A percentile compares a stretch with the other conserved stretches of the same genome.
Conservation (phyloP, 2,329 filamentous ascomycete species). For the Thermomyces lanuginosus region DNA sequence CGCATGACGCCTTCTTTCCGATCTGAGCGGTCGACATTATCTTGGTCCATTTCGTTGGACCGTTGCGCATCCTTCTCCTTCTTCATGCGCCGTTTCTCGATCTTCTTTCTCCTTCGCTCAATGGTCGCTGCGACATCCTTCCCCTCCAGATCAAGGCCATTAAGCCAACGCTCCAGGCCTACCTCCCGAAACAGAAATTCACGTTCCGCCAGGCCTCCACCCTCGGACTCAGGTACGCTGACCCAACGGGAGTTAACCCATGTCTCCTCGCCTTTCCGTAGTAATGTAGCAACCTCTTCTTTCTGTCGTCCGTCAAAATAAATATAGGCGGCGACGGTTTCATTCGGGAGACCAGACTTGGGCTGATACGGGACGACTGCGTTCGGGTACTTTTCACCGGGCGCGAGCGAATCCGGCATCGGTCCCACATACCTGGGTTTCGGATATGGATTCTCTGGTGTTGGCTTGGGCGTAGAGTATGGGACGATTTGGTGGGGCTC, state of each 20-base stretch:
- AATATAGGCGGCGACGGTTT: conserved; percentile 96
- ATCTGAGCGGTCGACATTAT: conserved; percentile 16
- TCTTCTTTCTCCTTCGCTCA: conserved; percentile 44
- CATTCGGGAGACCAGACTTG: conserved; percentile 80
- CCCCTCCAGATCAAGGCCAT: conserved; percentile 85
- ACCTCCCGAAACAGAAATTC: conserved; percentile 97
- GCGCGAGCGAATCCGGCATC: conserved; percentile 39
- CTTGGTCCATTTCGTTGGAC: conserved; percentile 30
- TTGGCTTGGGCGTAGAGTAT: conserved; percentile 76
- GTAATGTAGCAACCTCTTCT: conserved; percentile 87
- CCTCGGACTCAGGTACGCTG: conserved; percentile 76
- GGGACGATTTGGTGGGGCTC: conserved; percentile 78
- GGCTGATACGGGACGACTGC: conserved; percentile 73
- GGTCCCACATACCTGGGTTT: conserved; percentile 67
- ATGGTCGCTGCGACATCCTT: conserved; percentile 76
- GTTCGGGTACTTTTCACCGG: conserved; percentile 37
- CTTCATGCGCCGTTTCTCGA: conserved; percentile 76
- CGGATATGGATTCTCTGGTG: conserved; percentile 59
- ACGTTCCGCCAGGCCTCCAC: conserved; percentile 83
- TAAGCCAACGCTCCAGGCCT: conserved; percentile 87
- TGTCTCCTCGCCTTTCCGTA: conserved; percentile 86
- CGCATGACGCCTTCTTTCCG: conserved; percentile 46
- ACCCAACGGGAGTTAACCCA: conserved; percentile 99
- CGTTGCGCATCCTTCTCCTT: conserved; percentile 43
- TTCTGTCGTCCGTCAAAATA: conserved; percentile 94